phyloP scores from a whole-genome alignment of 2,329 filamentous ascomycete species.

The Aspergillus udagawae region DNA sequence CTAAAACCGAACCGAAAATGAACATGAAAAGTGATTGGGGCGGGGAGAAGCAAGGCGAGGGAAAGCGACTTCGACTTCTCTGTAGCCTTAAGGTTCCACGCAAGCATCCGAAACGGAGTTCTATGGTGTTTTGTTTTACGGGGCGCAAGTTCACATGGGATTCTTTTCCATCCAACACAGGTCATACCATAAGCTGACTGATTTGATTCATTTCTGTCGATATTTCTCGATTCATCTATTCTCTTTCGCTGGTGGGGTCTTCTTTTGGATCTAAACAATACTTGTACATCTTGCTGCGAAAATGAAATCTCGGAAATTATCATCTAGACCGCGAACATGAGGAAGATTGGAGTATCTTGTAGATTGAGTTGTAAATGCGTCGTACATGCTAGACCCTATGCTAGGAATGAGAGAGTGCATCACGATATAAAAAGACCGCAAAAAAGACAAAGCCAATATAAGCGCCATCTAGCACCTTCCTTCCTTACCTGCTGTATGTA shows the following conservation, averaged over 20 bases:
- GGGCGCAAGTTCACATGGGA: neutral
- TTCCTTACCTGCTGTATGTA: neutral
- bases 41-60: neutral
- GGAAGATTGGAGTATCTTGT: neutral
- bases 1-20: neutral
- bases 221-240: neutral
- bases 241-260: neutral
- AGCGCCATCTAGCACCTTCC: neutral
- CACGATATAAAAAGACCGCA: neutral
- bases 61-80: neutral
- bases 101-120: neutral
- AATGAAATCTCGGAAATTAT: neutral
- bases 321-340: neutral
- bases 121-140: neutral
- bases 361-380: neutral
- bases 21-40: neutral
- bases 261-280: neutral
- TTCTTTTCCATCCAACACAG: neutral
- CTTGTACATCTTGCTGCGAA: neutral
- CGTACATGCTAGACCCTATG: neutral
- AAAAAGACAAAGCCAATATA: neutral
- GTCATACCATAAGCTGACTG: neutral
- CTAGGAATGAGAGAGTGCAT: neutral
- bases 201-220: neutral
- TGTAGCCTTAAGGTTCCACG: neutral